Percentiles rank a stretch among this genome's conserved stretches.
These are phyloP conservation scores for Conticribra weissflogii DNA, from an alignment of 108 stramenopile species.

Conservation along the genomic window DNA sequence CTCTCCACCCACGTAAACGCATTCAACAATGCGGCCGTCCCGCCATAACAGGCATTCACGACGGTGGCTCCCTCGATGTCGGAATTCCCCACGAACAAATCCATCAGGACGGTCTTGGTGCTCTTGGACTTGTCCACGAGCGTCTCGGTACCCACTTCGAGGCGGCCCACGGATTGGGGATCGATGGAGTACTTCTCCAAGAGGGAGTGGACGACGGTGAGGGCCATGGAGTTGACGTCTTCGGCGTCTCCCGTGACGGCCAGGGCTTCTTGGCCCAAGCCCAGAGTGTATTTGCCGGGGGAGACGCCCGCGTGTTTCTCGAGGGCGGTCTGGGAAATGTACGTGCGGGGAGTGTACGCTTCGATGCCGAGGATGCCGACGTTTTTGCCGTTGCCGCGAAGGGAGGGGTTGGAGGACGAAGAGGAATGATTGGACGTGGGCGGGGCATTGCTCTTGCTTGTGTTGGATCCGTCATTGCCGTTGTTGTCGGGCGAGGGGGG, in stretches of 20 bases:
- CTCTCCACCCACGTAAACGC: conserved; percentile 92
- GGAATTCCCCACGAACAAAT: conserved; percentile 85
- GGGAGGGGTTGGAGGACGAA: conserved; percentile 9
- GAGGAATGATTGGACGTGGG: background rate
- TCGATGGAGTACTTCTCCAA: conserved; percentile 95
- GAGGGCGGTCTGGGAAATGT: conserved; percentile 86
- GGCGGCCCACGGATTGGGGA: conserved; percentile 78
- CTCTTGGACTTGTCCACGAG: conserved; percentile 97
- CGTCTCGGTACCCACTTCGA: conserved; percentile 97
- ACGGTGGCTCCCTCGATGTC: conserved; percentile 97
- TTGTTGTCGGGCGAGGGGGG: no score
- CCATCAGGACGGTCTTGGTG: conserved; percentile 96
- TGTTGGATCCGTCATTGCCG: background rate
- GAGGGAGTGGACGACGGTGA: conserved; percentile 92
- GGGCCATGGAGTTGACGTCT: conserved; percentile 93
- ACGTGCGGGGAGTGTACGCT: conserved; percentile 95
- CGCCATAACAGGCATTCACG: conserved; percentile 98
- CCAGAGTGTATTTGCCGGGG: conserved; percentile 92
- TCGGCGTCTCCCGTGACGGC: conserved; percentile 91
- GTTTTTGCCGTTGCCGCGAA: conserved; percentile 62
- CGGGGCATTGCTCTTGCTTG: background rate
- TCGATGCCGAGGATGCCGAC: conserved; percentile 97
- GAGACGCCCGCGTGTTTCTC: conserved; percentile 91
- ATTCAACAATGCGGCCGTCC: conserved; percentile 96
- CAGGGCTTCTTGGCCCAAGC: conserved; percentile 95